These are phyloP conservation scores for Rhynchospora pubera DNA, from an alignment of 176 grass and related monocot species.

Conservation along the genomic window DNA sequence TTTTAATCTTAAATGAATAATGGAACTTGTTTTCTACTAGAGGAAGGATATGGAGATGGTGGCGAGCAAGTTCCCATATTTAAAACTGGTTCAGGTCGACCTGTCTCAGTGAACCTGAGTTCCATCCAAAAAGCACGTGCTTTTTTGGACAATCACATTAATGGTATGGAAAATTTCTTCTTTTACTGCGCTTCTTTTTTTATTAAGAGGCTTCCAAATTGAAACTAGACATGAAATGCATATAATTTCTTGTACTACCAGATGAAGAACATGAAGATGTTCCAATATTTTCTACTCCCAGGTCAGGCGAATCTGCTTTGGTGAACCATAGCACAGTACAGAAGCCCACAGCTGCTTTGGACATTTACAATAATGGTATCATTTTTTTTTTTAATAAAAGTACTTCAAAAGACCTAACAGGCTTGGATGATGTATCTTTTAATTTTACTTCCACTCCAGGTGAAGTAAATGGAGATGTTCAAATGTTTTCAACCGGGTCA, in stretches of 20 bases:
- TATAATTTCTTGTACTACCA: slow-evolving; percentile 12
- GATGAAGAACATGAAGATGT: slow-evolving; percentile 43
- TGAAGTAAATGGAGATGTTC: slow-evolving; percentile 21
- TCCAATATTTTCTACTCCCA: slow-evolving; percentile 34
- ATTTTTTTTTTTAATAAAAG: slow-evolving; percentile 29
- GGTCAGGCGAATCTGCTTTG: slow-evolving; percentile 33
- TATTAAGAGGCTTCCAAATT: slow-evolving; percentile 1
- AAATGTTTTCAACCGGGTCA: slow-evolving; percentile 59
- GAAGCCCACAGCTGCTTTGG: slow-evolving; percentile 29
- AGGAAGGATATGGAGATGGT: slow-evolving; percentile 26
- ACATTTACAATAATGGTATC: slow-evolving; percentile 25
- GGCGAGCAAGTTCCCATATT: slow-evolving; percentile 21
- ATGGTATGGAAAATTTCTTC: slow-evolving; percentile 17
- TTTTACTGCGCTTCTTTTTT: slow-evolving; percentile 4
- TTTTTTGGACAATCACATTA: slow-evolving; percentile 27
- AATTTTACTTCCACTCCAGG: slow-evolving; percentile 27
- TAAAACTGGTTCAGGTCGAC: slow-evolving; percentile 46
- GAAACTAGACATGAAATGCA: slow-evolving; percentile 2
- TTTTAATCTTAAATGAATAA: not conserved
- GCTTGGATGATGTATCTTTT: slow-evolving; percentile 19
- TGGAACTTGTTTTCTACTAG: slow-evolving; percentile 3
- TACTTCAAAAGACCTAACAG: slow-evolving; percentile 16
- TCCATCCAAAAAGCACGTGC: slow-evolving; percentile 33
- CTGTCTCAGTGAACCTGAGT: slow-evolving; percentile 22
- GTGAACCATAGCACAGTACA: slow-evolving; percentile 32